Percentiles rank a stretch among this genome's conserved stretches.
phyloP scores from a whole-genome alignment of 2,329 filamentous ascomycete genomes.

The Epicoccum sorghinum region DNA sequence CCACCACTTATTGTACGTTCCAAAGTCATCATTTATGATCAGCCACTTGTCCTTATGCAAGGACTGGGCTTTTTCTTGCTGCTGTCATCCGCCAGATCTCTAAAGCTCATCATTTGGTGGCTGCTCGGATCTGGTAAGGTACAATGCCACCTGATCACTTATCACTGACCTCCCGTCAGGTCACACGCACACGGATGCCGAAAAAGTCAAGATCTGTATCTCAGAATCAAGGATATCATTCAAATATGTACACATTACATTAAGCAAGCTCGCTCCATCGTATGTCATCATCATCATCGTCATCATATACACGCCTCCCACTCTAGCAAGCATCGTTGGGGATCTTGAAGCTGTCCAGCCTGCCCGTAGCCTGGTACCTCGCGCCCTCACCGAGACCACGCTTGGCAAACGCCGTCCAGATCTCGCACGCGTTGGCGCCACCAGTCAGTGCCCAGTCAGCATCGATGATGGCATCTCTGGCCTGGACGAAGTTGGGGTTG shows the following conservation, averaged over 20 bases:
- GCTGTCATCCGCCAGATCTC: too few relatives aligned
- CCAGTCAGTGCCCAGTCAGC: constrained; percentile 60
- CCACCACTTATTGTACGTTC: too few relatives aligned
- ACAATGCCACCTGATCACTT: too few relatives aligned
- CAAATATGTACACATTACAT: constrained; percentile 15
- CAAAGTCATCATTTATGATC: too few relatives aligned
- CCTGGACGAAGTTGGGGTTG: constrained; percentile 60
- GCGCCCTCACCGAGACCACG: constrained; percentile 56
- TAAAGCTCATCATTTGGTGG: too few relatives aligned
- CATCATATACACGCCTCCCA: constrained; percentile 1
- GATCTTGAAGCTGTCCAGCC: constrained; percentile 33
- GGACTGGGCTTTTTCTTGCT: too few relatives aligned
- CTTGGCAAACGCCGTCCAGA: constrained; percentile 65
- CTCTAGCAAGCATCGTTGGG: constrained; percentile 26
- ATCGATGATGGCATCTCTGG: constrained; percentile 62
- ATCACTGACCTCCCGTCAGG: too few relatives aligned
- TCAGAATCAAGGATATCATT: constrained; percentile 2
- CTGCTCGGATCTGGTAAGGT: too few relatives aligned
- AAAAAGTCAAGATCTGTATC: background rate
- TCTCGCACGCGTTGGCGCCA: constrained; percentile 57
- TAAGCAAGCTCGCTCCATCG: constrained; percentile 2
- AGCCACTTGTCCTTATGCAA: too few relatives aligned
- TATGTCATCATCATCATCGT: constrained; percentile 4
- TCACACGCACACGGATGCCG: too few relatives aligned
- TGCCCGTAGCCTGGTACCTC: constrained; percentile 23